These are phyloP conservation scores for Ormosia semicastrata DNA, from an alignment of 306 rosid genomes.

Conservation along the genomic window DNA sequence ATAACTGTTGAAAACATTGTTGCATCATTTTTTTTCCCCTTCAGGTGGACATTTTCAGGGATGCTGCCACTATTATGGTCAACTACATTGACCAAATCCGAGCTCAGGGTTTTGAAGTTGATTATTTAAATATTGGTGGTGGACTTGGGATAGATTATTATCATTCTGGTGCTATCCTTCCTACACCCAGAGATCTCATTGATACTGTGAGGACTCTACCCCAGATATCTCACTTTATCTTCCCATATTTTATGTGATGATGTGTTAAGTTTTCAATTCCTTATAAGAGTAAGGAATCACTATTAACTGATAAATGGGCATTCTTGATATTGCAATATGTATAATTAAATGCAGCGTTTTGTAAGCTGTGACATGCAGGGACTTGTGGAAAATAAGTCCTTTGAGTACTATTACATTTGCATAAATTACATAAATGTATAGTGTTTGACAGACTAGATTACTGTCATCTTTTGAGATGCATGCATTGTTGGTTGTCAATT, in stretches of 20 bases:
- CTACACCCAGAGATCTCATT: slow-evolving; percentile 84
- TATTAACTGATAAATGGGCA: background rate
- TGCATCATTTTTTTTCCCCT: background rate
- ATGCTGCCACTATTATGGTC: slow-evolving; percentile 88
- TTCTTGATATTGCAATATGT: background rate
- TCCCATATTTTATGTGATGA: background rate
- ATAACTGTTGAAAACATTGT: background rate
- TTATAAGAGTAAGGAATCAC: background rate
- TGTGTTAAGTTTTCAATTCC: background rate
- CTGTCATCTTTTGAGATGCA: background rate
- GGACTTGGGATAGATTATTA: slow-evolving; percentile 95
- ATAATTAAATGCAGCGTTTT: background rate
- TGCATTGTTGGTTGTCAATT: background rate
- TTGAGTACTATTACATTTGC: background rate
- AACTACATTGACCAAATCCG: slow-evolving; percentile 85
- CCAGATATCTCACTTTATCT: background rate
- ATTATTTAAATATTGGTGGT: slow-evolving; percentile 90
- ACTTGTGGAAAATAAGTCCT: background rate
- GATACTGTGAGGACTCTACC: slow-evolving; percentile 60
- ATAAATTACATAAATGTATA: background rate
- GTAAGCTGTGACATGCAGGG: background rate
- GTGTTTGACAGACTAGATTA: background rate
- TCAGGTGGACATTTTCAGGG: slow-evolving; percentile 94
- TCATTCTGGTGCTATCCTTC: slow-evolving; percentile 85
- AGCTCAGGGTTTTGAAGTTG: slow-evolving; percentile 84